Evolutionary conservation across 441 rosid genomes (phyloP), one percentile per base, ranked within the genome.

Genomic region (Aleurites moluccanus): DNA sequence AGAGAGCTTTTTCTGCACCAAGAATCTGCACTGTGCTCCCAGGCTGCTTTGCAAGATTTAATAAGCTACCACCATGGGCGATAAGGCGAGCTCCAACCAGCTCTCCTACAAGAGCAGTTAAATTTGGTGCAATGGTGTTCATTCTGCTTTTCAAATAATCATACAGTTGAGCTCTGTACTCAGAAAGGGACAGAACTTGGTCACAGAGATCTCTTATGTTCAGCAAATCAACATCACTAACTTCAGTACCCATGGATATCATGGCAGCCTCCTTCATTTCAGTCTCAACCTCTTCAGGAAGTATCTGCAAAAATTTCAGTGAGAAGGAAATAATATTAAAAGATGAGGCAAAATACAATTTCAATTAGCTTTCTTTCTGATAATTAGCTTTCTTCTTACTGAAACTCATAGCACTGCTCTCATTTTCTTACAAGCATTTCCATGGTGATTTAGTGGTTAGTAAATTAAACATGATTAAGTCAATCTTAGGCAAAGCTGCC

Each of bases 211-310:
- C 96, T 72, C 84, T 83, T 55, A 95, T 93, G 71, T 91, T 90
- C 52, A 82, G 13, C 83, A 95, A 80, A 84, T 93, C 98, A 25
- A 88, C 88, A 20, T 93, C 99, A 83, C 82, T 90, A 55, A 93
- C 83, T 85, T 95, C 99, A 45, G 97, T 93, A 72, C 98, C 98
- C 99, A 95, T 92, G 11, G 98, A 95, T 87, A 91, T 91, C 78
- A 91, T 79, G 45, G 96, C 86, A 3, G 97, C 95, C 72, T 90
- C 99, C 80, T 95, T 95, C 79, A 93, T 47, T 18, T 88, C 93
- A 3, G 88, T 73, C 85, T 95, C 99, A 72, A 91, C 78, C 61
- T 90, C 99, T 30, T 92, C 97, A 0, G 86, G 83, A 53, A 95
- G 82, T 69, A 93, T 62, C 97, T 95, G 79, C 13, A 56, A 73